Evolutionary conservation across 441 rosid genomes (phyloP), one percentile per base, ranked within the genome.

Genomic region (Populus hybrid): DNA sequence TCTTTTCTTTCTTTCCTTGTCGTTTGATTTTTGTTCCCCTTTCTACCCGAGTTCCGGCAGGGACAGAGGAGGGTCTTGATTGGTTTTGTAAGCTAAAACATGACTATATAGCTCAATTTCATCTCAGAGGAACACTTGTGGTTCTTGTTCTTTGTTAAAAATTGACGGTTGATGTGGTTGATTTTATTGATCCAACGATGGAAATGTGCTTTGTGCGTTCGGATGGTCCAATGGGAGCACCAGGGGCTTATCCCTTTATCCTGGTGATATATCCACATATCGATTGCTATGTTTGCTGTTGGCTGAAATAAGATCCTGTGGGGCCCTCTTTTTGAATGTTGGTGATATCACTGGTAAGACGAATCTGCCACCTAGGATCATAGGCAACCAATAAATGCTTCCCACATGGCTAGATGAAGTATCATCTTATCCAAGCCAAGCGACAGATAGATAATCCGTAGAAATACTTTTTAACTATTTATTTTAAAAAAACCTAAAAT

Each of bases 161-260:
- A 69, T 72, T 21, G 78, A 80, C 81, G 73, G 85, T 82, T 76
- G 78, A 71, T 72, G 81, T 67, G 26, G 31, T 79, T 73, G 75
- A 76, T 78, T 65, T 68, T 72, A 9, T 20, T 69, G 76, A 83
- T 78, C 84, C 77, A 56, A 81, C 81, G 90, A 83, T 42, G 23
- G 77, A 73, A 68, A 83, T 81, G 78, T 64, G 77, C 31, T 73
- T 69, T 26, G 64, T 82, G 64, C 77, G 38, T 69, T 80, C 20
- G 73, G 74, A 64, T 71, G 42, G 76, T 75, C 86, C 87, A 84
- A 85, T 85, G 35, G 78, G 72, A 68, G 67, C 31, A 61, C 8
- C 33, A 8, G 77, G 29, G 76, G 73, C 89, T 88, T 90, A 89
- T 87, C 89, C 65, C 59, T 77, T 85, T 86, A 87, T 87, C 86